These are phyloP conservation scores for Phytophthora cryptogea DNA, from an alignment of 352 stramenopile species.

Conservation along the genomic window DNA sequence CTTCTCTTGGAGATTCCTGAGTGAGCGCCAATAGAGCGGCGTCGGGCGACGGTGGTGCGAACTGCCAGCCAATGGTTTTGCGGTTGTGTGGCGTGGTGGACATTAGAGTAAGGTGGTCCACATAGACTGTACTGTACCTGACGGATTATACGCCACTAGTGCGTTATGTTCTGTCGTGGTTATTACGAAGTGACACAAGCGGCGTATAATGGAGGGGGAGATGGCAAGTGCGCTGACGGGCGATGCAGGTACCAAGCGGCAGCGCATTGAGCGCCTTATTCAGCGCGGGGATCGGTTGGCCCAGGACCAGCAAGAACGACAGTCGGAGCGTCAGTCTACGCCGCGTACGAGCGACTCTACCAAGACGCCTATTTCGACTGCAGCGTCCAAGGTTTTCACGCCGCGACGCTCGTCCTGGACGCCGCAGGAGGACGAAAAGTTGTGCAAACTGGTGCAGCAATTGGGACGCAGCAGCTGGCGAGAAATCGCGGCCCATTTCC, in stretches of 20 bases:
- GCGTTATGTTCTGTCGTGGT: not conserved
- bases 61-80: conserved; percentile 20
- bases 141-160: not conserved
- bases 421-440: conserved; percentile 45
- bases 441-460: conserved; percentile 45
- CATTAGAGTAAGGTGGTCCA: not conserved
- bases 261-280: conserved; percentile 64
- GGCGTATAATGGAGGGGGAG: not conserved
- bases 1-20: conserved; percentile 37
- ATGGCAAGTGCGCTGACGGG: not conserved
- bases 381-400: conserved; percentile 1
- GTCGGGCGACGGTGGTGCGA: not conserved
- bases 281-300: conserved; percentile 49
- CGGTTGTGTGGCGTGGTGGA: not conserved
- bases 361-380: not conserved
- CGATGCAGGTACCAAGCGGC: conserved; percentile 41
- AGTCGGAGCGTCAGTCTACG: not conserved
- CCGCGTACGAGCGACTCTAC: not conserved
- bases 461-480: conserved; percentile 44
- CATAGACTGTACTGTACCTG: not conserved
- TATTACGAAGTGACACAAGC: not conserved
- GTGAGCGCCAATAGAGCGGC: conserved; percentile 13
- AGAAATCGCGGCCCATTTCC: conserved; percentile 44
- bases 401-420: conserved; percentile 47
- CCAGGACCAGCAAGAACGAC: conserved; percentile 20